These are phyloP conservation scores for Calonectria naviculata DNA, from an alignment of 2,329 filamentous ascomycete species.

Conservation along the genomic window DNA sequence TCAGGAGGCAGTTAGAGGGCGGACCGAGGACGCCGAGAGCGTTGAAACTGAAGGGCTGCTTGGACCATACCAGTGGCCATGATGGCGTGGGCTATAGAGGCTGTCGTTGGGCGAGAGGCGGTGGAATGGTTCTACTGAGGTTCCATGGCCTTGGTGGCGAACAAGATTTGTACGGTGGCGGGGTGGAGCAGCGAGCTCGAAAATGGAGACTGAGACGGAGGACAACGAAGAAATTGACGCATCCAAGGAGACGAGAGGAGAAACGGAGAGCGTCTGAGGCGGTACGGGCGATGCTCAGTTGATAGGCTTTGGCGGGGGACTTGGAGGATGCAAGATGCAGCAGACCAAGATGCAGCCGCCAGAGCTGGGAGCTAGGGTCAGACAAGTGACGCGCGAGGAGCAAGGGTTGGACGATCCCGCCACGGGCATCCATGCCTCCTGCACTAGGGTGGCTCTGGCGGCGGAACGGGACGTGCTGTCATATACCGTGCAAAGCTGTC, in stretches of 20 bases:
- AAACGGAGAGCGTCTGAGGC: slow-evolving; percentile 8
- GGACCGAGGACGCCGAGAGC: neutral
- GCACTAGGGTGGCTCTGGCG: neutral
- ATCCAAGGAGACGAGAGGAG: slow-evolving; percentile 17
- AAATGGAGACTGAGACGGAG: neutral
- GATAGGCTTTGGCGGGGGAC: slow-evolving; percentile 4
- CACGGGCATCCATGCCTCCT: neutral
- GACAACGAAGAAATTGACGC: neutral
- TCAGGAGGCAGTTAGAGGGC: slow-evolving; percentile 30
- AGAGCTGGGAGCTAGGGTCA: slow-evolving; percentile 31
- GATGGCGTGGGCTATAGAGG: slow-evolving; percentile 21
- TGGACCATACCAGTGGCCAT: slow-evolving; percentile 40
- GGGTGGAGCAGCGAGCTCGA: neutral
- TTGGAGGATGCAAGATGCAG: slow-evolving; percentile 23
- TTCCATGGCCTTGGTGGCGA: slow-evolving; percentile 32
- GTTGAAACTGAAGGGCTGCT: neutral
- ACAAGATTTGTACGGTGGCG: slow-evolving; percentile 17
- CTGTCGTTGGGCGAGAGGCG: slow-evolving; percentile 9
- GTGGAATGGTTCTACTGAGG: slow-evolving; percentile 28
- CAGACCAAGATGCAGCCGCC: slow-evolving; percentile 24
- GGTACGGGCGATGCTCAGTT: slow-evolving; percentile 9
- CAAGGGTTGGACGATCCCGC: slow-evolving; percentile 36
- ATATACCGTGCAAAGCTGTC: neutral
- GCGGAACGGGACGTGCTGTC: neutral
- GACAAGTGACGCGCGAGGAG: slow-evolving; percentile 30